These are phyloP conservation scores for Kurtzmaniella cleridarum DNA, from an alignment of 805 yeast species.

Conservation along the genomic window DNA sequence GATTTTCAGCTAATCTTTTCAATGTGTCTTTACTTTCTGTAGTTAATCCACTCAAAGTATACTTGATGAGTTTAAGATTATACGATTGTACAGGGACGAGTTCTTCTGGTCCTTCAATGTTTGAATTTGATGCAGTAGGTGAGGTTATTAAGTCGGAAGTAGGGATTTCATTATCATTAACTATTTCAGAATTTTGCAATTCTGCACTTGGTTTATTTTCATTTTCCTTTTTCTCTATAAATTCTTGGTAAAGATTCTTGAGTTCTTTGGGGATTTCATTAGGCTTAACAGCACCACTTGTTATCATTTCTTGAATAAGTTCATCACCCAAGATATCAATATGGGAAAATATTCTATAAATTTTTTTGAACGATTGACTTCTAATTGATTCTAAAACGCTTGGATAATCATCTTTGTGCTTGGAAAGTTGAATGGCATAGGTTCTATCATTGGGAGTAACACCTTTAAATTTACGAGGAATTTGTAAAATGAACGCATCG, in stretches of 20 bases:
- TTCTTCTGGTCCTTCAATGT: constrained; percentile 46
- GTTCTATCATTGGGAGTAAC: constrained; percentile 49
- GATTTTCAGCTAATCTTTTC: constrained; percentile 20
- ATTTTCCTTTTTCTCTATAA: constrained; percentile 2
- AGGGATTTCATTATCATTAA: background rate
- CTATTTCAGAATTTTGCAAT: constrained; percentile 11
- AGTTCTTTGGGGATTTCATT: constrained; percentile 32
- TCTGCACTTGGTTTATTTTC: constrained; percentile 8
- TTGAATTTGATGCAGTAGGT: constrained; percentile 15
- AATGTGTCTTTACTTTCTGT: constrained; percentile 17
- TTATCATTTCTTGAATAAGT: constrained; percentile 29
- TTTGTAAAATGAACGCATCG: constrained; percentile 32
- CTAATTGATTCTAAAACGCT: constrained; percentile 3
- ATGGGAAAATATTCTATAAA: constrained; percentile 29
- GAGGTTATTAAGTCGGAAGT: background rate
- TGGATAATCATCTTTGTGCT: constrained; percentile 7
- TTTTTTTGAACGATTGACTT: constrained; percentile 11
- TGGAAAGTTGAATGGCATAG: constrained; percentile 41
- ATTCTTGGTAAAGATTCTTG: constrained; percentile 17
- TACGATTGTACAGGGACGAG: constrained; percentile 67
- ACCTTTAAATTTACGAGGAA: constrained; percentile 16
- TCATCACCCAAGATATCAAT: constrained; percentile 51
- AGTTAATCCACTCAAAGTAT: constrained; percentile 50
- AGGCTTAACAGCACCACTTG: constrained; percentile 15
- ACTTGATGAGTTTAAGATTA: constrained; percentile 75